Evolutionary conservation across 352 stramenopile species (phyloP).

Genomic region (Globisporangium lucens): DNA sequence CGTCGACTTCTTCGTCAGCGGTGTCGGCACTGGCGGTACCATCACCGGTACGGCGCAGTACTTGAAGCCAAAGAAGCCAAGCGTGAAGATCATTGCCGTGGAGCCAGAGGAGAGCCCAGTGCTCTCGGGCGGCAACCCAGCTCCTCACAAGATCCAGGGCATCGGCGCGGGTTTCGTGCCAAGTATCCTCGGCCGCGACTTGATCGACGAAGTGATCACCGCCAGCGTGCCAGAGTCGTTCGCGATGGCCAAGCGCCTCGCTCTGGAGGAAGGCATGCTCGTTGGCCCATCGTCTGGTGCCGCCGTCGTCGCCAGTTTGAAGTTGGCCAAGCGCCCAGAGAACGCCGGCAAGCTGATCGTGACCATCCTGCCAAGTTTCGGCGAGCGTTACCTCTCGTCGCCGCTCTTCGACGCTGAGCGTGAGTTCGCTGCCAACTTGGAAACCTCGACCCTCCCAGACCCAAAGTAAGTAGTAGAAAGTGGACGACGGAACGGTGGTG

Average conservation of each 20-base stretch:
- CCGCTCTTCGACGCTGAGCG: slow-evolving; percentile 78
- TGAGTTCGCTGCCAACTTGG: slow-evolving; percentile 62
- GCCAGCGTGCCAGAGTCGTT: slow-evolving; percentile 79
- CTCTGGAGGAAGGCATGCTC: slow-evolving; percentile 82
- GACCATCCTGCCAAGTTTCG: slow-evolving; percentile 88
- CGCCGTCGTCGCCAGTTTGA: slow-evolving; percentile 79
- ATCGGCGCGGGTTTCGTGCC: slow-evolving; percentile 84
- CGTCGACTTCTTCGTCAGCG: slow-evolving; percentile 88
- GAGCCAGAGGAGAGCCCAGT: slow-evolving; percentile 84
- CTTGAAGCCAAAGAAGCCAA: slow-evolving; percentile 86
- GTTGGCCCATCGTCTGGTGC: slow-evolving; percentile 86
- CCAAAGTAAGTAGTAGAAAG: slow-evolving; percentile 9
- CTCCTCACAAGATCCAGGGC: slow-evolving; percentile 85
- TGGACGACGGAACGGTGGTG: not conserved
- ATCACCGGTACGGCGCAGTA: slow-evolving; percentile 83
- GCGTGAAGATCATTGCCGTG: slow-evolving; percentile 79
- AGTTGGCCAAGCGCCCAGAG: slow-evolving; percentile 79
- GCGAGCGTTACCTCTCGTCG: slow-evolving; percentile 85
- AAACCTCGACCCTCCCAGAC: slow-evolving; percentile 42
- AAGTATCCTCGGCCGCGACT: slow-evolving; percentile 67
- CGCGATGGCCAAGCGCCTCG: slow-evolving; percentile 83
- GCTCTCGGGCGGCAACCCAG: slow-evolving; percentile 76
- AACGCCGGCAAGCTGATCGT: slow-evolving; percentile 88
- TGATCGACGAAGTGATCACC: slow-evolving; percentile 90
- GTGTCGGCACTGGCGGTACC: slow-evolving; percentile 85